These are phyloP conservation scores for Penicillium vulpinum DNA, from an alignment of 2,329 filamentous ascomycete genomes.

Conservation along the genomic window DNA sequence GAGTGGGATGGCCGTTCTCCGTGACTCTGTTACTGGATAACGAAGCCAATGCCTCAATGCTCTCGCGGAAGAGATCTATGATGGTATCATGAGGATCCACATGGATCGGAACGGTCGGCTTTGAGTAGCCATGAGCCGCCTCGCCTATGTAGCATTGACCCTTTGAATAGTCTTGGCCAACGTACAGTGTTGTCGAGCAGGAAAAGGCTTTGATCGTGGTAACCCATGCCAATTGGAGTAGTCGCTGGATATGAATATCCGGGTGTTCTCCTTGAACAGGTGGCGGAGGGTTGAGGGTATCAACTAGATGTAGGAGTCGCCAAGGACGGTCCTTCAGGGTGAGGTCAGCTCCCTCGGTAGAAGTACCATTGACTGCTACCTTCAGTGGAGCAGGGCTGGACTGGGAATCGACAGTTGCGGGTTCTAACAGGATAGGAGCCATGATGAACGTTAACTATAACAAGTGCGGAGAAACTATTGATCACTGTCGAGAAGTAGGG, in stretches of 20 bases:
- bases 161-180: conserved; percentile 9
- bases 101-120: conserved; percentile 8
- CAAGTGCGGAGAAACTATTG: not conserved
- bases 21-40: not conserved
- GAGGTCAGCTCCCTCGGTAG: not conserved
- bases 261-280: not conserved
- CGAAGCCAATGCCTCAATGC: not conserved
- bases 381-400: not conserved
- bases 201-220: conserved; percentile 7
- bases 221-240: conserved; percentile 17
- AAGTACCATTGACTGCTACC: not conserved
- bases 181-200: conserved; percentile 10
- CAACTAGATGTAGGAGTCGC: conserved; percentile 8
- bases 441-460: not conserved
- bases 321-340: not conserved
- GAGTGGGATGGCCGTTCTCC: not conserved
- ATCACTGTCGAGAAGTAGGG: not conserved
- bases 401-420: not conserved
- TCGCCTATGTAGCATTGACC: conserved; percentile 13
- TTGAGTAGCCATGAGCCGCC: not conserved
- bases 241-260: conserved; percentile 14
- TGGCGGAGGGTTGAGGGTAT: conserved; percentile 2
- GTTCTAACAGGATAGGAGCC: conserved; percentile 12
- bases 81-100: conserved; percentile 12
- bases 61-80: conserved; percentile 6